These are phyloP conservation scores for Entomortierella chlamydospora DNA, from an alignment of 192 early-diverging fungal species.

Conservation along the genomic window DNA sequence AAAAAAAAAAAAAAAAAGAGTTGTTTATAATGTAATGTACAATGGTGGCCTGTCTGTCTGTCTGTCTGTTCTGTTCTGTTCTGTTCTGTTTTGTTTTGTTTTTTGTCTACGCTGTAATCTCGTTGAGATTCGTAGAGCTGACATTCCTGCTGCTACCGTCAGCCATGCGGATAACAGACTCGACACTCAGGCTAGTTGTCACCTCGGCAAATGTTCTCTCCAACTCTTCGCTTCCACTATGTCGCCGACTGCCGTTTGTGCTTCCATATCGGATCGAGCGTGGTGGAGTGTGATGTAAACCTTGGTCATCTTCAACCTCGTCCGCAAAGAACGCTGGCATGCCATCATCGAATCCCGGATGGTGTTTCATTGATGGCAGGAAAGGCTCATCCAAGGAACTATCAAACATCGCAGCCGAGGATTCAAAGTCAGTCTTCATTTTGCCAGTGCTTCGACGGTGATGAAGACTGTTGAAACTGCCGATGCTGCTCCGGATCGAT, in stretches of 20 bases:
- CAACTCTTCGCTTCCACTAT: slow-evolving; percentile 19
- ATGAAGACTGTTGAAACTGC: slow-evolving; percentile 26
- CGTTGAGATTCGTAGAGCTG: slow-evolving; percentile 14
- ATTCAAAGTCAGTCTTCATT: slow-evolving; percentile 20
- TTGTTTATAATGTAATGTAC: background rate
- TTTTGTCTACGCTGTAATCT: slow-evolving; percentile 13
- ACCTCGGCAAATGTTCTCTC: slow-evolving; percentile 2
- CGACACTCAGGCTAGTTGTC: background rate
- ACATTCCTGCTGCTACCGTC: slow-evolving; percentile 37
- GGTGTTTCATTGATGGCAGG: slow-evolving; percentile 3
- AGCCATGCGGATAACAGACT: slow-evolving; percentile 27
- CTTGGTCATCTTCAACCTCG: slow-evolving; percentile 10
- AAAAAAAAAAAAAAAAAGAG: background rate
- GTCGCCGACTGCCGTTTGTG: slow-evolving; percentile 1
- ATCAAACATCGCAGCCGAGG: slow-evolving; percentile 2
- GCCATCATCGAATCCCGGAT: slow-evolving; percentile 35
- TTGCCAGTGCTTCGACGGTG: slow-evolving; percentile 30
- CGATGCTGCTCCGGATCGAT: slow-evolving; percentile 32
- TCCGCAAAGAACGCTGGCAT: slow-evolving; percentile 44
- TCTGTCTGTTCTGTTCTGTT: background rate
- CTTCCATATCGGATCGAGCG: slow-evolving; percentile 1
- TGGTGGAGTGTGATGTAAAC: background rate
- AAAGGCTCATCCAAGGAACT: slow-evolving; percentile 9
- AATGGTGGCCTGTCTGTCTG: too few relatives aligned
- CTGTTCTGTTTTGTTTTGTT: background rate